Conservation (phyloP, 2,329 filamentous ascomycete species). For the Corynespora cassiicola region DNA sequence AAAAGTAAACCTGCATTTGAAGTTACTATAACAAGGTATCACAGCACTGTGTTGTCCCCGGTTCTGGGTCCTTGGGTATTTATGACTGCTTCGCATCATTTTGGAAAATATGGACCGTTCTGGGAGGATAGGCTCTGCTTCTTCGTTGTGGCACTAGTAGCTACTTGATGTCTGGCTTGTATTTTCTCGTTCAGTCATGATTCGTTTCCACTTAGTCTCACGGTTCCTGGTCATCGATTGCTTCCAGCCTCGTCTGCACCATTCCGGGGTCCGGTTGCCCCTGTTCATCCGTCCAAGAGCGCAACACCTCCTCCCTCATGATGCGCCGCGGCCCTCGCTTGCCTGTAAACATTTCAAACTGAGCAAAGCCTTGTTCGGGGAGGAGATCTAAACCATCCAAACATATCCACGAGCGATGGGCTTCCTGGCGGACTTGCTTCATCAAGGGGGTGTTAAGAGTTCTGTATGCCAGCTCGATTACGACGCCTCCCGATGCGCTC, state of each 20-base stretch:
- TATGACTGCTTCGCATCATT: too few species aligned
- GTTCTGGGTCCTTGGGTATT: too few species aligned
- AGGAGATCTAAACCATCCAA: slow-evolving; percentile 79
- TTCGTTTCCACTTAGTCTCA: slow-evolving; percentile 17
- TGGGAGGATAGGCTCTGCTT: too few species aligned
- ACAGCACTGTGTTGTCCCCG: too few species aligned
- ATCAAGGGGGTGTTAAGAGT: slow-evolving; percentile 75
- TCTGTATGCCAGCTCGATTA: slow-evolving; percentile 76
- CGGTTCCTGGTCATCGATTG: slow-evolving; percentile 42
- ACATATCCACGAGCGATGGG: slow-evolving; percentile 72
- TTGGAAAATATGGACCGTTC: too few species aligned
- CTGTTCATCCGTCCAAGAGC: slow-evolving; percentile 41
- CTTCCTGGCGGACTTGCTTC: slow-evolving; percentile 67
- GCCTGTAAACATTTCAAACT: slow-evolving; percentile 82
- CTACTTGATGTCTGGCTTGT: too few species aligned
- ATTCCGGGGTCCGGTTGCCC: slow-evolving; percentile 37
- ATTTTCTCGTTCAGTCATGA: not conserved
- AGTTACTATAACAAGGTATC: too few species aligned
- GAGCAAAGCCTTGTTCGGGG: slow-evolving; percentile 80
- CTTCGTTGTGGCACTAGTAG: too few species aligned
- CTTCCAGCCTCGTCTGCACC: slow-evolving; percentile 40
- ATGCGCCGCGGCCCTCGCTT: slow-evolving; percentile 71
- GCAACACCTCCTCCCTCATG: slow-evolving; percentile 71
- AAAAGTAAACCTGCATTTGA: too few species aligned
- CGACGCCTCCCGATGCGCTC: slow-evolving; percentile 76